Conservation (phyloP, 1,139 yeast species). For the Tardiomyces blankii region DNA sequence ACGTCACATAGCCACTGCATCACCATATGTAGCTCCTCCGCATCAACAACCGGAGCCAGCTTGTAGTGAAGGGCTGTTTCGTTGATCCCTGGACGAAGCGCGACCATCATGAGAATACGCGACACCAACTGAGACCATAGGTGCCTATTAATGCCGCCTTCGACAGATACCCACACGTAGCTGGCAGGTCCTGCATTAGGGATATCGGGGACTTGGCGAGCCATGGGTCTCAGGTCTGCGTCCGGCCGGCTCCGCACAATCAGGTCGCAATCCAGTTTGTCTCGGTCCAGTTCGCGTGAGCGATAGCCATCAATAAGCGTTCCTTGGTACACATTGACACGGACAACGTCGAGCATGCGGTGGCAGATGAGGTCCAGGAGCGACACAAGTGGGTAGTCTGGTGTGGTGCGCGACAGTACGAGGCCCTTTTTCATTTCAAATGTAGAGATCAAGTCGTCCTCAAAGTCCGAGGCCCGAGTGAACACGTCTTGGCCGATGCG, state of each 20-base stretch:
- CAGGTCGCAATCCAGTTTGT: constrained; percentile 53
- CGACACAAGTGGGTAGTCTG: constrained; percentile 46
- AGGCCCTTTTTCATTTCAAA: constrained; percentile 39
- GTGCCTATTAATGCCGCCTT: constrained; percentile 44
- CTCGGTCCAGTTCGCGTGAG: constrained; percentile 51
- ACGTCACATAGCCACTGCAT: constrained; percentile 47
- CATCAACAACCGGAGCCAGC: constrained; percentile 35
- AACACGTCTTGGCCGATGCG: constrained; percentile 35
- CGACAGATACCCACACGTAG: constrained; percentile 59
- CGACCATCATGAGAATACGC: constrained; percentile 42
- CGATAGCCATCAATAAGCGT: constrained; percentile 42
- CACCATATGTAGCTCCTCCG: constrained; percentile 38
- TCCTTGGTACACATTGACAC: constrained; percentile 43
- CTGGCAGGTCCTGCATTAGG: constrained; percentile 45
- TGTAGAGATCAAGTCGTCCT: constrained; percentile 30
- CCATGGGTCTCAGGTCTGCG: constrained; percentile 19
- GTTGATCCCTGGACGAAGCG: constrained; percentile 48
- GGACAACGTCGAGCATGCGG: constrained; percentile 31
- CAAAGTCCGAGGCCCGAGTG: constrained; percentile 36
- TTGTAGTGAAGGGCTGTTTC: constrained; percentile 25
- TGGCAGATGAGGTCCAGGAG: constrained; percentile 37
- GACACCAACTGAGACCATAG: constrained; percentile 51
- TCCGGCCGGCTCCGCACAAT: constrained; percentile 12
- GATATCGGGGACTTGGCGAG: not conserved
- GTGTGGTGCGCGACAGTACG: constrained; percentile 46